These are phyloP conservation scores for Salvia hispanica DNA, from an alignment of 257 asterid species.

Conservation along the genomic window DNA sequence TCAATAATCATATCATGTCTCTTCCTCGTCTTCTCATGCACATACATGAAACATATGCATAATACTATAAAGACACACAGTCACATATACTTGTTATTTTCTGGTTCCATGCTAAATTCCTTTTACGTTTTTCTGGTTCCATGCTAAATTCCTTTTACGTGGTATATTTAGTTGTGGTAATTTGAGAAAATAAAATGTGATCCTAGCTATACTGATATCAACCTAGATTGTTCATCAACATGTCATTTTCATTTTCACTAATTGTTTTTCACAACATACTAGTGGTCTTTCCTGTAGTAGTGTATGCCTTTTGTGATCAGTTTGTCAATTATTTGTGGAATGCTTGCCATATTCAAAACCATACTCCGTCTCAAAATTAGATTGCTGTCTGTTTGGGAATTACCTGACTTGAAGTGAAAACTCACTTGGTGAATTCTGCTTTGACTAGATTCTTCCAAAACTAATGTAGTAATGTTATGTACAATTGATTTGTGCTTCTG, in stretches of 20 bases:
- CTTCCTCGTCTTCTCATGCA: background rate
- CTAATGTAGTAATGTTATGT: background rate
- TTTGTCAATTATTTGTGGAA: background rate
- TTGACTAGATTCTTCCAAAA: background rate
- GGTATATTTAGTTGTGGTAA: background rate
- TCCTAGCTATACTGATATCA: background rate
- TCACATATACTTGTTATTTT: slow-evolving; percentile 1
- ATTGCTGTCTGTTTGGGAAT: slow-evolving; percentile 5
- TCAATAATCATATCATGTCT: slow-evolving; percentile 26
- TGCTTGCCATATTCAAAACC: background rate
- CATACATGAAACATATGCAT: background rate
- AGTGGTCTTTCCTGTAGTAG: background rate
- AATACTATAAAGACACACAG: background rate
- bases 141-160: background rate
- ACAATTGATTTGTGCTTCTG: background rate
- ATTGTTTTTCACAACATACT: background rate
- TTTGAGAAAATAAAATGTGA: background rate
- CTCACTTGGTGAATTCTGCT: background rate
- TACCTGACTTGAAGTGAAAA: background rate
- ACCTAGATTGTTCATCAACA: background rate
- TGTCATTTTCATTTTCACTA: background rate
- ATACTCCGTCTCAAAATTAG: slow-evolving; percentile 7
- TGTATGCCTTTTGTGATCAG: background rate
- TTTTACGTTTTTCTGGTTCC: background rate
- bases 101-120: background rate